Percentiles rank a stretch among this genome's conserved stretches.
These are phyloP conservation scores for Rauvolfia tetraphylla DNA, from an alignment of 257 asterid species.

Conservation along the genomic window DNA sequence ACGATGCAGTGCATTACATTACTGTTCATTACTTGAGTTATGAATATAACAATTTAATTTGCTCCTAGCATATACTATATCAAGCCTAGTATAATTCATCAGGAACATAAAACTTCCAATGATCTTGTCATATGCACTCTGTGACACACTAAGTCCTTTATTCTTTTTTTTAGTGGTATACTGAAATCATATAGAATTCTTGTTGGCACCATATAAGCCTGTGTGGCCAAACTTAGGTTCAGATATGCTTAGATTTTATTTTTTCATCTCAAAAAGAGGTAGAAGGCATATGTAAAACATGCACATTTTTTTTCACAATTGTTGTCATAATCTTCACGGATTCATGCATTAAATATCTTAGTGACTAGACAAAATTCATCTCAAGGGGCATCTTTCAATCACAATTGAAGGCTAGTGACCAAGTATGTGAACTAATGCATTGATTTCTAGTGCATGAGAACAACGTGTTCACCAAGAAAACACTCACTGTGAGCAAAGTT, in stretches of 20 bases:
- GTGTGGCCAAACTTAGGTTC: not conserved
- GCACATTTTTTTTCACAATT: not conserved
- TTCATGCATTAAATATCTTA: not conserved
- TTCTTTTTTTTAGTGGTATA: too few species aligned
- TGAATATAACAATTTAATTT: too few species aligned
- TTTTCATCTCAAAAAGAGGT: not conserved
- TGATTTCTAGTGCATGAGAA: not conserved
- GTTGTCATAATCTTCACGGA: not conserved
- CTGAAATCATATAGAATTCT: too few species aligned
- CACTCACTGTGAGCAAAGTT: not conserved
- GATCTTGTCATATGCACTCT: too few species aligned
- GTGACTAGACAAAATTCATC: not conserved
- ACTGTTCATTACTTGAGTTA: too few species aligned
- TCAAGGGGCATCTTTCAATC: not conserved
- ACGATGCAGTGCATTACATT: too few species aligned
- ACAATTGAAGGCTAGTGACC: not conserved
- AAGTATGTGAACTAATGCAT: not conserved
- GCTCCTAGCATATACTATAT: too few species aligned
- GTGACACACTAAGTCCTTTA: too few species aligned
- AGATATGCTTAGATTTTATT: not conserved
- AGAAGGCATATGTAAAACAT: not conserved
- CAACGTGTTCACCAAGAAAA: not conserved
- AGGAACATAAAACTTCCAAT: too few species aligned
- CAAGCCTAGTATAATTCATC: too few species aligned
- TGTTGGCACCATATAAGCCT: not conserved